phyloP scores from a whole-genome alignment of 768 basidiomycete genomes.

The Boletus pseudopeckii region DNA sequence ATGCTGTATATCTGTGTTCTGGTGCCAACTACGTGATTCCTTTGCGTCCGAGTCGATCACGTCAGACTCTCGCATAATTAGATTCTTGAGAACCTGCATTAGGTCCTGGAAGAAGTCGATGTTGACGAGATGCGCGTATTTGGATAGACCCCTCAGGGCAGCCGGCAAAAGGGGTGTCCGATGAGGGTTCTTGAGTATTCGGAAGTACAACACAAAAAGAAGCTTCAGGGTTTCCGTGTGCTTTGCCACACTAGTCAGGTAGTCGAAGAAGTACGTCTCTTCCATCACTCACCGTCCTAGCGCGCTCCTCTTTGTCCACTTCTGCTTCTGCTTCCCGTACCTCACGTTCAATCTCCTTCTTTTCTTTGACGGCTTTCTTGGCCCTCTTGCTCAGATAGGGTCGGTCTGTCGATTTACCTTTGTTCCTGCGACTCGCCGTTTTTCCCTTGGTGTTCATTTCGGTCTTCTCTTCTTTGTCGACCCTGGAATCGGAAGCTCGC shows the following conservation, averaged over 20 bases:
- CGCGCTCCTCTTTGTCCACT: slow-evolving; percentile 88
- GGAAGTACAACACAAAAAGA: slow-evolving; percentile 95
- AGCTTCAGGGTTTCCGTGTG: slow-evolving; percentile 98
- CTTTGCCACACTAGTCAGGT: slow-evolving; percentile 41
- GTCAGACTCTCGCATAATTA: slow-evolving; percentile 55
- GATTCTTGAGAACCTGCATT: slow-evolving; percentile 76
- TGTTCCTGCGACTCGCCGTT: slow-evolving; percentile 40
- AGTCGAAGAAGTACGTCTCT: slow-evolving; percentile 6
- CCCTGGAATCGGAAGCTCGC: slow-evolving; percentile 68
- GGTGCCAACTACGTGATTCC: slow-evolving; percentile 28
- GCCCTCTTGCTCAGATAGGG: slow-evolving; percentile 92
- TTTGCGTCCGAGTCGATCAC: slow-evolving; percentile 40
- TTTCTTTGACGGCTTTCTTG: slow-evolving; percentile 80
- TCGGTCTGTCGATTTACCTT: slow-evolving; percentile 55
- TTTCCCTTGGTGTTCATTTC: slow-evolving; percentile 40
- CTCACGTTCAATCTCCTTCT: slow-evolving; percentile 86
- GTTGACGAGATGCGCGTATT: slow-evolving; percentile 95
- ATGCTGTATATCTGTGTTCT: slow-evolving; percentile 46
- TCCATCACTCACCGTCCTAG: slow-evolving; percentile 59
- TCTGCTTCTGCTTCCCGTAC: slow-evolving; percentile 93
- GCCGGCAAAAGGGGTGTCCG: slow-evolving; percentile 79
- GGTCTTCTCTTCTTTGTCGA: slow-evolving; percentile 48
- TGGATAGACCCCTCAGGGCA: slow-evolving; percentile 87
- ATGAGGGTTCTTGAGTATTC: slow-evolving; percentile 82
- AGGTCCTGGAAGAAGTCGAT: slow-evolving; percentile 98